Evolutionary conservation across 495 filamentous ascomycete genomes (phyloP).

Genomic region (Penicillium maclennaniae): DNA sequence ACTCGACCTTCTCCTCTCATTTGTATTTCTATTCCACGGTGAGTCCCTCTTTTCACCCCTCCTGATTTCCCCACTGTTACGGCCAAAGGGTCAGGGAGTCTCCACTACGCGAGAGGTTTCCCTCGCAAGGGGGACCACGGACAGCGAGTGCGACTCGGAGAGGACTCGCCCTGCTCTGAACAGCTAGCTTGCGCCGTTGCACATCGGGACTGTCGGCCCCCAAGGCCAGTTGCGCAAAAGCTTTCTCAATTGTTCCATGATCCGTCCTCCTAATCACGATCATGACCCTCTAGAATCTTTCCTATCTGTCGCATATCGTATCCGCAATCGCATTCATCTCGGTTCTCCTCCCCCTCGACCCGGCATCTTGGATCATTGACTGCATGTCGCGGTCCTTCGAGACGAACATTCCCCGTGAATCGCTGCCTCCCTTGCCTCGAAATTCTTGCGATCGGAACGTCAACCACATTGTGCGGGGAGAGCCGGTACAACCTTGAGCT

Average conservation of each 20-base stretch:
- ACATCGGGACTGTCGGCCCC: conserved; percentile 8
- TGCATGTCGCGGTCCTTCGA: conserved; percentile 35
- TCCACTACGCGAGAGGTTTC: conserved; percentile 24
- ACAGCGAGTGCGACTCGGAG: conserved; percentile 15
- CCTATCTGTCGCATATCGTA: conserved; percentile 21
- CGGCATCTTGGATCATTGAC: conserved; percentile 9
- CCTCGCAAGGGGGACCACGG: conserved; percentile 22
- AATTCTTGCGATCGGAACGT: conserved; percentile 17
- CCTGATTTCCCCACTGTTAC: conserved; percentile 20
- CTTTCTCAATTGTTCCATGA: neutral
- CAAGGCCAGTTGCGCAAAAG: neutral
- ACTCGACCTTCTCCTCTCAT: conserved; percentile 5
- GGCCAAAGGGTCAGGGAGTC: conserved; percentile 13
- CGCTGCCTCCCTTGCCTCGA: conserved; percentile 10
- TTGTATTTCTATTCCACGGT: conserved; percentile 4
- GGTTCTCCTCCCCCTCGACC: conserved; percentile 10
- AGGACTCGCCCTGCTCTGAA: conserved; percentile 3
- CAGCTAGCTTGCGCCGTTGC: neutral
- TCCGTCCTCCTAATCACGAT: conserved; percentile 14
- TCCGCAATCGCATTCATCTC: conserved; percentile 25
- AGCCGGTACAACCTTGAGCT: conserved; percentile 6
- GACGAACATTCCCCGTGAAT: conserved; percentile 28
- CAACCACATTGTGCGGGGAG: conserved; percentile 12
- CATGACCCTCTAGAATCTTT: conserved; percentile 19
- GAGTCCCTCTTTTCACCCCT: neutral